Conservation (phyloP, 2,329 filamentous ascomycete species). For the Acephala macrosclerotiorum region DNA sequence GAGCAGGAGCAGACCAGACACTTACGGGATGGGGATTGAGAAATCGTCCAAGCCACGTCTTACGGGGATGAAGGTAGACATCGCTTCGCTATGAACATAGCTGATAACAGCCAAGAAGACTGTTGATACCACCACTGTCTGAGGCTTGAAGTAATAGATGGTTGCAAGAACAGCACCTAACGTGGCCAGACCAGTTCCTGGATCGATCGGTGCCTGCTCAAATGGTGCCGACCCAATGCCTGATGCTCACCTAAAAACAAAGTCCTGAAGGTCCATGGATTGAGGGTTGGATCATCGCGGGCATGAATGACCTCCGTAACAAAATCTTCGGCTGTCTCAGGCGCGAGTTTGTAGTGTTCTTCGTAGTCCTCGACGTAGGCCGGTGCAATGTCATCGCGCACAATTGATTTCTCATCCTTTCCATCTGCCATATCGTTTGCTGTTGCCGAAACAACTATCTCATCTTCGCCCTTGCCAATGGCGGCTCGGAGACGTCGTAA, state of each 20-base stretch:
- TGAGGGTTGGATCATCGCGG: constrained; percentile 45
- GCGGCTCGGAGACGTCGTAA: constrained; percentile 4
- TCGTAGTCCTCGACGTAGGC: background rate
- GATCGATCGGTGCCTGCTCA: background rate
- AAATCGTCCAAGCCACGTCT: constrained; percentile 63
- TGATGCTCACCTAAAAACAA: constrained; percentile 40
- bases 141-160: constrained; percentile 56
- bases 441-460: background rate
- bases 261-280: constrained; percentile 47
- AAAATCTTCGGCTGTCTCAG: background rate
- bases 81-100: constrained; percentile 45
- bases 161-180: constrained; percentile 48
- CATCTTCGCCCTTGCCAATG: background rate
- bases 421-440: background rate
- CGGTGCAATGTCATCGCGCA: background rate
- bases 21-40: constrained; percentile 44
- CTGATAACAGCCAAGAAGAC: constrained; percentile 52
- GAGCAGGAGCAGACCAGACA: background rate
- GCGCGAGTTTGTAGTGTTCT: constrained; percentile 1
- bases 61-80: constrained; percentile 41
- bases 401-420: background rate
- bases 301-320: constrained; percentile 1
- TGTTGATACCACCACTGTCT: constrained; percentile 49
- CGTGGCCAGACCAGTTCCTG: constrained; percentile 43
- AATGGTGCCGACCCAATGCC: background rate